Conservation (phyloP, 2,329 filamentous ascomycete species). For the Metarhizium humberi region DNA sequence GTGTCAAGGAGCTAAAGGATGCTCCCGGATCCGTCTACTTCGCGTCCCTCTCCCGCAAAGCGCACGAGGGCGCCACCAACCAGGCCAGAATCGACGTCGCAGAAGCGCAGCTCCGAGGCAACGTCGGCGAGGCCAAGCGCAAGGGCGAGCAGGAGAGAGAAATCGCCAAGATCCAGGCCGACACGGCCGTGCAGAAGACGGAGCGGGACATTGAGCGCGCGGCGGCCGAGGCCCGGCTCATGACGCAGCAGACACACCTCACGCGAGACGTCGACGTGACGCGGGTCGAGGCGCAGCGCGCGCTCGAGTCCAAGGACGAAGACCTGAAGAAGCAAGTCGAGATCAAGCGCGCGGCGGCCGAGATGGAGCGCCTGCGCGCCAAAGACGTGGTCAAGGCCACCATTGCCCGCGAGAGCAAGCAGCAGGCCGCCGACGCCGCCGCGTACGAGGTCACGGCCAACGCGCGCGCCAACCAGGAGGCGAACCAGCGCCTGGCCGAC, state of each 20-base stretch:
- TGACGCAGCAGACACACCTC: constrained; percentile 63
- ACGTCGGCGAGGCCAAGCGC: constrained; percentile 69
- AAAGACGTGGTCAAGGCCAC: constrained; percentile 69
- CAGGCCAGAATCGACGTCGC: constrained; percentile 63
- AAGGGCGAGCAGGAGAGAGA: constrained; percentile 75
- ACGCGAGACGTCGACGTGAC: constrained; percentile 67
- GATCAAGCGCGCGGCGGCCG: constrained; percentile 66
- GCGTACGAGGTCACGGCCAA: constrained; percentile 58
- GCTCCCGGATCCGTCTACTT: constrained; percentile 78
- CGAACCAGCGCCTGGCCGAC: constrained; percentile 42
- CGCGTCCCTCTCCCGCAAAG: constrained; percentile 70
- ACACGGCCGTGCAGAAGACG: constrained; percentile 77
- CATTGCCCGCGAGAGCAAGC: constrained; percentile 56
- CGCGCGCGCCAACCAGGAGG: constrained; percentile 45
- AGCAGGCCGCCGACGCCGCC: constrained; percentile 57
- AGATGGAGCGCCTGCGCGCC: constrained; percentile 71
- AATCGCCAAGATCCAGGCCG: constrained; percentile 79
- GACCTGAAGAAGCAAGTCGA: constrained; percentile 74
- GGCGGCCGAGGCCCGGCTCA: constrained; percentile 65
- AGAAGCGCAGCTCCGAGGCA: constrained; percentile 54
- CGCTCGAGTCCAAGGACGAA: constrained; percentile 67
- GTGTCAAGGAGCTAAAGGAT: constrained; percentile 73
- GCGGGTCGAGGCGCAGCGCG: constrained; percentile 62
- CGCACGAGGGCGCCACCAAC: constrained; percentile 76
- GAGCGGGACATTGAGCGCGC: constrained; percentile 77